A percentile compares a stretch with the other conserved stretches of the same genome.
phyloP scores from a whole-genome alignment of 2,329 filamentous ascomycete species.

The Metarhizium album region DNA sequence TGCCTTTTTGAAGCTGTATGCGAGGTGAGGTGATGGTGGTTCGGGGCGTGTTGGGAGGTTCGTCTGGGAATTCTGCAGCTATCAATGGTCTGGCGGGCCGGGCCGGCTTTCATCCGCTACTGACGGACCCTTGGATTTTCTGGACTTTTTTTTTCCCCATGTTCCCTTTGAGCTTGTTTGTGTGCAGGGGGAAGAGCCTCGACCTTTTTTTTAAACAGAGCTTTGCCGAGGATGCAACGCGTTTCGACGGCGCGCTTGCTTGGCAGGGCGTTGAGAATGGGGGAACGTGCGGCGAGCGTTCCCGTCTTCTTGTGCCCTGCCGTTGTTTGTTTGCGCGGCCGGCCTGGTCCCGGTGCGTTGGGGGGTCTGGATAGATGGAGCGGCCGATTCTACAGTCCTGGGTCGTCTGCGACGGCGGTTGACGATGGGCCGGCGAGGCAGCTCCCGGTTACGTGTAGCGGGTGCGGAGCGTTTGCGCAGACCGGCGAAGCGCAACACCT shows the following conservation, averaged over 20 bases:
- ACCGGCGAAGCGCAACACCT: conserved; percentile 37
- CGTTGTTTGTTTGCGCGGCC: conserved; percentile 17
- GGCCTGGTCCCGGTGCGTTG: conserved; percentile 7
- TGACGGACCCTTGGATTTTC: neutral
- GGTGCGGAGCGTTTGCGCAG: conserved; percentile 56
- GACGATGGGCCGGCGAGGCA: conserved; percentile 9
- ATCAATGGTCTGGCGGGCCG: conserved; percentile 1
- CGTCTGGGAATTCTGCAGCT: neutral
- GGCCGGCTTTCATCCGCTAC: conserved; percentile 16
- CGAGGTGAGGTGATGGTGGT: neutral
- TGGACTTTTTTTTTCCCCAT: neutral
- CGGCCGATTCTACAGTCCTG: conserved; percentile 15
- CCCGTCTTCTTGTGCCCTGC: conserved; percentile 39
- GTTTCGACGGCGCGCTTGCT: conserved; percentile 32
- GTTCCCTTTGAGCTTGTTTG: too few relatives aligned
- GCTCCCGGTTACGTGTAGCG: conserved; percentile 48
- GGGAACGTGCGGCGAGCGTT: conserved; percentile 28
- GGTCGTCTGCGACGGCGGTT: conserved; percentile 9
- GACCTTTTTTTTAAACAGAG: neutral
- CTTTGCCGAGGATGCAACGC: conserved; percentile 29
- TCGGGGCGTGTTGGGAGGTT: too few relatives aligned
- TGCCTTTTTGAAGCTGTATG: neutral
- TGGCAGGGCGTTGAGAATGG: conserved; percentile 29
- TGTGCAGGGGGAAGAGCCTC: neutral
- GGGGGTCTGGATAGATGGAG: conserved; percentile 8